A percentile compares a stretch with the other conserved stretches of the same genome.
phyloP scores from a whole-genome alignment of 169 alveolate species.

The Plasmodium falciparum region DNA sequence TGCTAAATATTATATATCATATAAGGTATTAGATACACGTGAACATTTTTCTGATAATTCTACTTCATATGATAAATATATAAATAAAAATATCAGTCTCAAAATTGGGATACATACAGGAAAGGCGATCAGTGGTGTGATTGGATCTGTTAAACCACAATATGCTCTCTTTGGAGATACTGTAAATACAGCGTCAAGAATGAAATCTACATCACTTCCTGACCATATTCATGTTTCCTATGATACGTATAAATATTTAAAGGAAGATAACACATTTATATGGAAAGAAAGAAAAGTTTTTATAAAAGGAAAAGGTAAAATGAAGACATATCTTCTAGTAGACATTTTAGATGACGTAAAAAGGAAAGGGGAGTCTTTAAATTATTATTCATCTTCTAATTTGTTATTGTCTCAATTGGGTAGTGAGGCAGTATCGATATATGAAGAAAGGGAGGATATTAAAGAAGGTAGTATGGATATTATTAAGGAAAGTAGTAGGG shows the following conservation, averaged over 20 bases:
- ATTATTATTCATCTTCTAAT: slow-evolving; percentile 3
- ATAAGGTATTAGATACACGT: slow-evolving; percentile 92
- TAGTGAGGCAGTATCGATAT: neutral
- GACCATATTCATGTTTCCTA: slow-evolving; percentile 83
- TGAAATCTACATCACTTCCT: slow-evolving; percentile 85
- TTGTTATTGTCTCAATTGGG: slow-evolving; percentile 5
- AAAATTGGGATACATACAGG: slow-evolving; percentile 98
- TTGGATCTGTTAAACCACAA: slow-evolving; percentile 98
- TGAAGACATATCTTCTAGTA: slow-evolving; percentile 83
- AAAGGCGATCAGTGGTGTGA: slow-evolving; percentile 97
- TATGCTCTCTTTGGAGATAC: slow-evolving; percentile 98
- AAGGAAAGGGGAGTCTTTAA: slow-evolving; percentile 4
- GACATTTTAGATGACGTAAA: slow-evolving; percentile 44
- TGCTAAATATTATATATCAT: slow-evolving; percentile 73
- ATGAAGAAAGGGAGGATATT: neutral
- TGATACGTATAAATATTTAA: slow-evolving; percentile 76
- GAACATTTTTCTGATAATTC: slow-evolving; percentile 93
- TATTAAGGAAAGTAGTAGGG: neutral
- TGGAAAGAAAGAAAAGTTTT: slow-evolving; percentile 80
- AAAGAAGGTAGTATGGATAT: neutral
- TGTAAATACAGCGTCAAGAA: slow-evolving; percentile 97
- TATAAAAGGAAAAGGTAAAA: slow-evolving; percentile 86
- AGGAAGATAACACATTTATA: slow-evolving; percentile 77
- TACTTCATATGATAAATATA: slow-evolving; percentile 66
- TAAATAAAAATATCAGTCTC: slow-evolving; percentile 82